These are phyloP conservation scores for Halenospora varia DNA, from an alignment of 495 filamentous ascomycete species.

Conservation along the genomic window DNA sequence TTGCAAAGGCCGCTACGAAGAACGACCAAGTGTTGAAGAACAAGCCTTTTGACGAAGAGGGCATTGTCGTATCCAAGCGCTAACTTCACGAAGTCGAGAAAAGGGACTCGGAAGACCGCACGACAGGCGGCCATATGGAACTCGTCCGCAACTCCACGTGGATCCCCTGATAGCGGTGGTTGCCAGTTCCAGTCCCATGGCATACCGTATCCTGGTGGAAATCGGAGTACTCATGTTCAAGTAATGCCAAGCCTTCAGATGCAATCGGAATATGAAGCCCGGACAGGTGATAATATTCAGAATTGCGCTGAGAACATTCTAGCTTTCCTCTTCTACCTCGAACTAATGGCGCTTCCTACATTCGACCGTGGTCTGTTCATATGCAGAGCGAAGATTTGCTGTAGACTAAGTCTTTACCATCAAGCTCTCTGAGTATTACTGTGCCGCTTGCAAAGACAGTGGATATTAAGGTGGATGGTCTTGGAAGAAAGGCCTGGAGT, in stretches of 20 bases:
- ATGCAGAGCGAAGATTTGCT: conserved; percentile 6
- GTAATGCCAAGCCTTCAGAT: not conserved
- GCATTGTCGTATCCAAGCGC: no score
- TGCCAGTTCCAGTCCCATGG: no score
- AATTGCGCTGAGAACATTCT: conserved; percentile 5
- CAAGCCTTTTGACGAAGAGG: no score
- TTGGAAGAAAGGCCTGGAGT: conserved; percentile 1
- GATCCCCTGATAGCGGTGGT: no score
- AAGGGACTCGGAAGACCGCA: no score
- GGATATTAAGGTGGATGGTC: conserved; percentile 10
- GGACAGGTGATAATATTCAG: not conserved
- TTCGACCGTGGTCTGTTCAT: not conserved
- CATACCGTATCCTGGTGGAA: no score
- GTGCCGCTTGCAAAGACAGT: not conserved
- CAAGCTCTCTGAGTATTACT: not conserved
- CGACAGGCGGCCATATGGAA: no score
- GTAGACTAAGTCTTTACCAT: not conserved
- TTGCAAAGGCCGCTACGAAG: no score
- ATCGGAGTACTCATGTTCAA: no score
- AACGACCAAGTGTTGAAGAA: no score
- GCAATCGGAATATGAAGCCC: not conserved
- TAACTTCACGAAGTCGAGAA: no score
- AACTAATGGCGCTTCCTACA: not conserved
- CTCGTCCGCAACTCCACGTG: no score
- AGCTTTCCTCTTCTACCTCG: conserved; percentile 8